Conservation (phyloP, 176 grass and related monocot genomes). For the Zea luxurians region DNA sequence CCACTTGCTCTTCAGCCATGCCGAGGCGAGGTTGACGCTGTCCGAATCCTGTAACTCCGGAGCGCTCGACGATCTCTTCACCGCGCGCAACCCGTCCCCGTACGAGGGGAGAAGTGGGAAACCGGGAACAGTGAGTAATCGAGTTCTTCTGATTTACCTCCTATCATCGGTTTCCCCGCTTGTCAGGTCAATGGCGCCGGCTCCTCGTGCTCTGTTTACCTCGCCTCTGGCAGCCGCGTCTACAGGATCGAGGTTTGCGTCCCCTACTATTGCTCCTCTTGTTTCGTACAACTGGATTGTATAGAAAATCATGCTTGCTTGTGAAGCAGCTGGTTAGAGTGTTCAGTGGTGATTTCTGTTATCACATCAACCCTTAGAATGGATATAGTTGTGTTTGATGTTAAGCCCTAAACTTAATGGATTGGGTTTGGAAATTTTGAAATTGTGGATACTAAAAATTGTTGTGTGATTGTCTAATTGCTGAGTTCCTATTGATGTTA, state of each 20-base stretch:
- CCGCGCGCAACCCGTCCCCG: too few relatives aligned
- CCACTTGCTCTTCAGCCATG: too few relatives aligned
- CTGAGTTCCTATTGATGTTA: neutral
- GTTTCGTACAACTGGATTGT: neutral
- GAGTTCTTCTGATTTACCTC: neutral
- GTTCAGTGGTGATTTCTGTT: too few relatives aligned
- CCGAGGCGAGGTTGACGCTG: too few relatives aligned
- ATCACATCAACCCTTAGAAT: too few relatives aligned
- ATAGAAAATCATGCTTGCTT: neutral
- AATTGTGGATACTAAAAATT: neutral
- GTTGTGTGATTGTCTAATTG: neutral
- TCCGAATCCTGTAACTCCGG: too few relatives aligned
- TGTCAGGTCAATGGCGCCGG: conserved; percentile 56
- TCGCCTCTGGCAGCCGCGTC: conserved; percentile 74
- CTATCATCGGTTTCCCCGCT: neutral
- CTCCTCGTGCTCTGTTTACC: conserved; percentile 66
- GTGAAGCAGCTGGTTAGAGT: neutral
- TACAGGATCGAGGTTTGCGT: conserved; percentile 75
- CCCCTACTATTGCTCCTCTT: neutral
- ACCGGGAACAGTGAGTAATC: too few relatives aligned
- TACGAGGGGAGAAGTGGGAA: too few relatives aligned
- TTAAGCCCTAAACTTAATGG: neutral
- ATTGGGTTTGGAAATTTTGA: conserved; percentile 6
- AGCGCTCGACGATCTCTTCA: too few relatives aligned
- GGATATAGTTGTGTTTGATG: neutral